Evolutionary conservation across 2,329 filamentous ascomycete species (phyloP).

Genomic region (Xylariales sp.): DNA sequence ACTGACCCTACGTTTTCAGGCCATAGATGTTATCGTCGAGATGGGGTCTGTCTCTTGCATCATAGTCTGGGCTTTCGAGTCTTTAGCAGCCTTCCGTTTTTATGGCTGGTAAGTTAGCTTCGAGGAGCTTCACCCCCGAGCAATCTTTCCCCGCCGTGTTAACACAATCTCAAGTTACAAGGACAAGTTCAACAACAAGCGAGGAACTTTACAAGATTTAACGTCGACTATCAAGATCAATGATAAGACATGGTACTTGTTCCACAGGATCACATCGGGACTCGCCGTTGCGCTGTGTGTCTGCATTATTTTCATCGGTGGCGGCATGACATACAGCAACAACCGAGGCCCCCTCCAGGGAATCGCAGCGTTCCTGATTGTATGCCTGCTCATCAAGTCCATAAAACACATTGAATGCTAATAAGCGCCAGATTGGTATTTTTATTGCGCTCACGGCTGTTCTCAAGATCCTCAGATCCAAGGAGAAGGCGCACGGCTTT

Average conservation of each 20-base stretch:
- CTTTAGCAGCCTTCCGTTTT: background rate
- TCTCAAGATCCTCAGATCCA: background rate
- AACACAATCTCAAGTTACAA: background rate
- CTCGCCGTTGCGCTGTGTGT: background rate
- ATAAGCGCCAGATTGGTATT: background rate
- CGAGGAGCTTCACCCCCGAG: background rate
- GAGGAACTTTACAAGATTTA: too few relatives aligned
- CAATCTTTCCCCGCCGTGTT: too few relatives aligned
- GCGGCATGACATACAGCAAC: background rate
- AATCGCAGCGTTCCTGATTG: background rate
- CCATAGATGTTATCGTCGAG: background rate
- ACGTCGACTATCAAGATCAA: background rate
- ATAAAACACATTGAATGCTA: background rate
- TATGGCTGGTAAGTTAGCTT: background rate
- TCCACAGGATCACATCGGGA: background rate
- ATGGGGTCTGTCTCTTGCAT: conserved; percentile 2
- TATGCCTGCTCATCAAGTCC: background rate
- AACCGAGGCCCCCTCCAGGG: background rate
- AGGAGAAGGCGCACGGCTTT: background rate
- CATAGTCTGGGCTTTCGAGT: background rate
- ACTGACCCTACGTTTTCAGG: background rate
- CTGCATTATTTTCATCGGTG: background rate
- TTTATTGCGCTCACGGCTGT: background rate
- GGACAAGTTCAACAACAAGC: too few relatives aligned
- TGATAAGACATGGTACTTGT: background rate